A percentile compares a stretch with the other conserved stretches of the same genome.
phyloP scores from a whole-genome alignment of 2,329 filamentous ascomycete genomes.

The Calcarisporium arbuscula region DNA sequence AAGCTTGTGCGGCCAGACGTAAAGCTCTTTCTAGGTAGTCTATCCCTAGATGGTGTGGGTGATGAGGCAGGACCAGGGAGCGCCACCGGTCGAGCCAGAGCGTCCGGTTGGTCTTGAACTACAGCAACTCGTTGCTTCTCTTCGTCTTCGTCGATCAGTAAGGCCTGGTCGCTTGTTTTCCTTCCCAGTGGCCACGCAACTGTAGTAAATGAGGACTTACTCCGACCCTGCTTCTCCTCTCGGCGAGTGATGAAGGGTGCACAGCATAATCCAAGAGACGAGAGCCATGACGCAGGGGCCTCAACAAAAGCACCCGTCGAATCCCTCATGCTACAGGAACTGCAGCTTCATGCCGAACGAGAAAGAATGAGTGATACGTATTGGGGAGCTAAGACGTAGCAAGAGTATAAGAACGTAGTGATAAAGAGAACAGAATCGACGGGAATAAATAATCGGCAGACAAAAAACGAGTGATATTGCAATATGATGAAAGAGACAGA shows the following conservation, averaged over 20 bases:
- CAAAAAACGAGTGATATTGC: too few relatives aligned
- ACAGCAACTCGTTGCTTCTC: constrained; percentile 20
- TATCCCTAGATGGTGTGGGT: constrained; percentile 14
- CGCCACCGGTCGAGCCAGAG: constrained; percentile 21
- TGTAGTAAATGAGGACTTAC: constrained; percentile 25
- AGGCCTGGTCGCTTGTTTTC: constrained; percentile 21
- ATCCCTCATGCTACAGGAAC: constrained; percentile 30
- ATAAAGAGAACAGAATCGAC: too few relatives aligned
- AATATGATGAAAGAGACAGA: too few relatives aligned
- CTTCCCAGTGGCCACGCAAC: constrained; percentile 20
- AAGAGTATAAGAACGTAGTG: too few relatives aligned
- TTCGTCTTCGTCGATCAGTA: constrained; percentile 25
- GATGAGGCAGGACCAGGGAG: constrained; percentile 13
- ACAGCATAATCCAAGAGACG: constrained; percentile 40
- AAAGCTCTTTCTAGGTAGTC: constrained; percentile 13
- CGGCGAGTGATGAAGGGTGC: constrained; percentile 30
- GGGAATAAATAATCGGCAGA: too few relatives aligned
- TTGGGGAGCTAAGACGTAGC: too few relatives aligned
- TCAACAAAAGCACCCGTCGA: constrained; percentile 35
- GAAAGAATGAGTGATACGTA: constrained; percentile 11
- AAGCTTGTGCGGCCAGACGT: constrained; percentile 33
- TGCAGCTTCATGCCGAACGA: constrained; percentile 11
- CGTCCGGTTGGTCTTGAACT: constrained; percentile 21
- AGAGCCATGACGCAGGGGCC: constrained; percentile 40
- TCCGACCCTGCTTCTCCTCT: constrained; percentile 31